Conservation (phyloP, 2,329 filamentous ascomycete genomes). For the Phialocephala subalpina region DNA sequence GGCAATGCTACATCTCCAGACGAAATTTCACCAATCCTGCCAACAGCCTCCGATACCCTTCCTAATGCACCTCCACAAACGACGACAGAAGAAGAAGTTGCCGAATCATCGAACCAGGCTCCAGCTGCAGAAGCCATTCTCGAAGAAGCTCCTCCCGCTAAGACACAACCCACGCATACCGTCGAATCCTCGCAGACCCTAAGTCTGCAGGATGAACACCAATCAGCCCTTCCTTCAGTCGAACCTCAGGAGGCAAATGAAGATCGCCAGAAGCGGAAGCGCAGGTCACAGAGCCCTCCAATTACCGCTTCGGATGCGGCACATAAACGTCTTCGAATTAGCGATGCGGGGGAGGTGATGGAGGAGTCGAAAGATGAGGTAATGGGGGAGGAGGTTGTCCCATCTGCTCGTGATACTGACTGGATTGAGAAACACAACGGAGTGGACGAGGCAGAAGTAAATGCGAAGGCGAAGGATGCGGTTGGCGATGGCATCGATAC, state of each 20-base stretch:
- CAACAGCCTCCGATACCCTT: conserved; percentile 22
- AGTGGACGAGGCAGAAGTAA: conserved; percentile 29
- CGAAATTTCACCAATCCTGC: conserved; percentile 31
- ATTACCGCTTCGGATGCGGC: conserved; percentile 60
- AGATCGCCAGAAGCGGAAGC: conserved; percentile 71
- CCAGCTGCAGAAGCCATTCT: not conserved
- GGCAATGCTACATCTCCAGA: conserved; percentile 37
- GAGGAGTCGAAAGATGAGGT: conserved; percentile 21
- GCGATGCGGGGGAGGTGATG: conserved; percentile 36
- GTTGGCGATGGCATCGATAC: conserved; percentile 24
- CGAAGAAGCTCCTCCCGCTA: not conserved
- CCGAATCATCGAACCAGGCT: conserved; percentile 1
- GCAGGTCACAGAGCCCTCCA: conserved; percentile 68
- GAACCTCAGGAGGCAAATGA: conserved; percentile 49
- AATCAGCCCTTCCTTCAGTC: conserved; percentile 34
- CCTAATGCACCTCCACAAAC: conserved; percentile 20
- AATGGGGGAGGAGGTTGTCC: conserved; percentile 24
- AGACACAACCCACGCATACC: conserved; percentile 24
- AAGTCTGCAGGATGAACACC: conserved; percentile 24
- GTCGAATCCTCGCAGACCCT: conserved; percentile 31
- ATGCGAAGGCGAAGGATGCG: conserved; percentile 21
- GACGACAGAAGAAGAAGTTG: conserved; percentile 1
- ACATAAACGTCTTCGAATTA: conserved; percentile 62
- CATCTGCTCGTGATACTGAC: conserved; percentile 31
- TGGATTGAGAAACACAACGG: conserved; percentile 39